A percentile compares a stretch with the other conserved stretches of the same genome.
phyloP scores from a whole-genome alignment of 495 filamentous ascomycete genomes.

The Haplographium delicatum region DNA sequence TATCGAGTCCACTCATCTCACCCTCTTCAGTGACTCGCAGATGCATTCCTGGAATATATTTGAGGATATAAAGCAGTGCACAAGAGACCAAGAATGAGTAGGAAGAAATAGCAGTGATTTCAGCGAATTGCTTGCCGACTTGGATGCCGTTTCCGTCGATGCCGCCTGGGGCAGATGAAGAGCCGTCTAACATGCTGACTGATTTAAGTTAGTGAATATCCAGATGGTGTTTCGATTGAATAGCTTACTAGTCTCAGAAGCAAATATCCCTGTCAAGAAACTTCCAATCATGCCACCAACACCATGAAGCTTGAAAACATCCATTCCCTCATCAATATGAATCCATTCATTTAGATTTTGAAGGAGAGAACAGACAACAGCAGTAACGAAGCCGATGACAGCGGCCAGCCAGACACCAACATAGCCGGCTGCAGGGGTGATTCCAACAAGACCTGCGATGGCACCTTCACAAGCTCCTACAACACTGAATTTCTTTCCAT shows the following conservation, averaged over 20 bases:
- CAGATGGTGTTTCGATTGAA: neutral
- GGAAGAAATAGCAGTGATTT: conserved; percentile 49
- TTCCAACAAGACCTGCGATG: conserved; percentile 59
- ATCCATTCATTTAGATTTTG: conserved; percentile 54
- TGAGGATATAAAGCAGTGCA: conserved; percentile 48
- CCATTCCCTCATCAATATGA: conserved; percentile 55
- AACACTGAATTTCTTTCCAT: conserved; percentile 50
- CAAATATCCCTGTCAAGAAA: conserved; percentile 60
- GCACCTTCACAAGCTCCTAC: conserved; percentile 58
- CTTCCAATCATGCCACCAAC: conserved; percentile 56
- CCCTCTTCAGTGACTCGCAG: conserved; percentile 50
- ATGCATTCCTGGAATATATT: conserved; percentile 54
- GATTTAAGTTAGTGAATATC: neutral
- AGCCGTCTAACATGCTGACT: conserved; percentile 39
- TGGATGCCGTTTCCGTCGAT: conserved; percentile 55
- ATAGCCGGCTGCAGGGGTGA: conserved; percentile 59
- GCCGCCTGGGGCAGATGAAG: conserved; percentile 41
- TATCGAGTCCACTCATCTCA: conserved; percentile 52
- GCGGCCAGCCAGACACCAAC: conserved; percentile 52
- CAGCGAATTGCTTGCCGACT: conserved; percentile 54
- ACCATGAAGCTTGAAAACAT: conserved; percentile 60
- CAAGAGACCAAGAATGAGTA: conserved; percentile 53
- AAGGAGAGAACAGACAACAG: conserved; percentile 41
- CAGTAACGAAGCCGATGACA: conserved; percentile 54
- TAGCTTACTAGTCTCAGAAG: conserved; percentile 25